Evolutionary conservation across 2,329 filamentous ascomycete species (phyloP).

Genomic region (Fusarium tjaetaba): DNA sequence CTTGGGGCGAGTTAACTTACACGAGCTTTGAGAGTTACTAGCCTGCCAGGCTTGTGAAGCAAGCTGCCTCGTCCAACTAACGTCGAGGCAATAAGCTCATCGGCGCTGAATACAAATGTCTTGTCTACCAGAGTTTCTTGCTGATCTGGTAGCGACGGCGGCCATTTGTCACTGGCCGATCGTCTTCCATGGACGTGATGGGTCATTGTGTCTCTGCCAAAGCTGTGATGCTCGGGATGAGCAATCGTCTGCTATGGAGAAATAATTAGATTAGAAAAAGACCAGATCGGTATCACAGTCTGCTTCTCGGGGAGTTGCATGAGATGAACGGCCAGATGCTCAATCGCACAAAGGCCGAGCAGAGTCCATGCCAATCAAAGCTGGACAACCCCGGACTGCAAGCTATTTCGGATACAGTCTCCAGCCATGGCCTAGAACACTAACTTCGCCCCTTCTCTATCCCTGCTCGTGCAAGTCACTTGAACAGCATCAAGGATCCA

Average conservation of each 20-base stretch:
- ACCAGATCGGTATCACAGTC: rapidly evolving
- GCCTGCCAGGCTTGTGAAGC: not conserved
- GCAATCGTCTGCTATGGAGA: not conserved
- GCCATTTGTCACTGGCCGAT: not conserved
- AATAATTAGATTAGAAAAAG: not conserved
- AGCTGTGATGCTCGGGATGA: not conserved
- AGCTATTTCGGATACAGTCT: not conserved
- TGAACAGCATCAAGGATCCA: rapidly evolving
- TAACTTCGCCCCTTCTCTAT: not conserved
- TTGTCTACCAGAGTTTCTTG: not conserved
- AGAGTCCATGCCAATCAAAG: not conserved
- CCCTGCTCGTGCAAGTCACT: not conserved
- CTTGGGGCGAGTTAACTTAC: not conserved
- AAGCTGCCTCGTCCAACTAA: not conserved
- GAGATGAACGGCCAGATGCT: not conserved
- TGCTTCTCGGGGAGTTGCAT: not conserved
- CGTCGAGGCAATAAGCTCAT: not conserved
- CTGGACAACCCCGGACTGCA: not conserved
- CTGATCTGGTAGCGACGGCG: not conserved
- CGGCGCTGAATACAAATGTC: not conserved
- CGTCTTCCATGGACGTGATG: not conserved
- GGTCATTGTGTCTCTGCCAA: not conserved
- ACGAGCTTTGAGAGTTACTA: not conserved
- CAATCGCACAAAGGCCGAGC: not conserved
- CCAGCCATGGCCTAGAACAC: not conserved